Evolutionary conservation across 306 rosid genomes (phyloP).

Genomic region (Crotalaria pallida): DNA sequence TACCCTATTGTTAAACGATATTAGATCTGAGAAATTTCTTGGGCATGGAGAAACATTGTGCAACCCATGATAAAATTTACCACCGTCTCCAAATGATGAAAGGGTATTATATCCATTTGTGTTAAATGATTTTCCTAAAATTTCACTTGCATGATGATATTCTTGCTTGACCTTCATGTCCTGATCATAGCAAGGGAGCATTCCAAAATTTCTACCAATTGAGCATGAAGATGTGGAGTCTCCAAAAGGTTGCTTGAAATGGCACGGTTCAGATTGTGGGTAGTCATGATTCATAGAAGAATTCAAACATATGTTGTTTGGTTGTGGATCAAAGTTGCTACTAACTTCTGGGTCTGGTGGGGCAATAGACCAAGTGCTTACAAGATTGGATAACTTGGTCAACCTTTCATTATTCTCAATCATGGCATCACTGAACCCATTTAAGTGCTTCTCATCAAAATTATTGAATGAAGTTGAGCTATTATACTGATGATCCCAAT

Average conservation of each 20-base stretch:
- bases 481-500: slow-evolving; percentile 50
- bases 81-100: slow-evolving; percentile 24
- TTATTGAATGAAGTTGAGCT: slow-evolving; percentile 37
- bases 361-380: slow-evolving; percentile 87
- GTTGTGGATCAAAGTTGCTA: slow-evolving; percentile 43
- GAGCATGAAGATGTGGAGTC: slow-evolving; percentile 21
- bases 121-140: slow-evolving; percentile 29
- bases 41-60: slow-evolving; percentile 41
- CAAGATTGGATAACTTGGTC: slow-evolving; percentile 61
- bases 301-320: slow-evolving; percentile 31
- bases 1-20: slow-evolving; percentile 49
- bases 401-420: slow-evolving; percentile 53
- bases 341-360: slow-evolving; percentile 57
- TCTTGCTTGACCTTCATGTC: slow-evolving; percentile 38
- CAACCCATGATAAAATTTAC: slow-evolving; percentile 33
- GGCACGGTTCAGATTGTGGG: slow-evolving; percentile 21
- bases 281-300: slow-evolving; percentile 34
- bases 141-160: slow-evolving; percentile 27
- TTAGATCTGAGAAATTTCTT: slow-evolving; percentile 57
- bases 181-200: slow-evolving; percentile 25
- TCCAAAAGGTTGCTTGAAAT: slow-evolving; percentile 31
- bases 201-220: slow-evolving; percentile 8
- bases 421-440: slow-evolving; percentile 36
- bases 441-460: slow-evolving; percentile 51
- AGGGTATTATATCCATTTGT: slow-evolving; percentile 34